phyloP scores from a whole-genome alignment of 495 filamentous ascomycete genomes.

The Penicillium simplicissimum region DNA sequence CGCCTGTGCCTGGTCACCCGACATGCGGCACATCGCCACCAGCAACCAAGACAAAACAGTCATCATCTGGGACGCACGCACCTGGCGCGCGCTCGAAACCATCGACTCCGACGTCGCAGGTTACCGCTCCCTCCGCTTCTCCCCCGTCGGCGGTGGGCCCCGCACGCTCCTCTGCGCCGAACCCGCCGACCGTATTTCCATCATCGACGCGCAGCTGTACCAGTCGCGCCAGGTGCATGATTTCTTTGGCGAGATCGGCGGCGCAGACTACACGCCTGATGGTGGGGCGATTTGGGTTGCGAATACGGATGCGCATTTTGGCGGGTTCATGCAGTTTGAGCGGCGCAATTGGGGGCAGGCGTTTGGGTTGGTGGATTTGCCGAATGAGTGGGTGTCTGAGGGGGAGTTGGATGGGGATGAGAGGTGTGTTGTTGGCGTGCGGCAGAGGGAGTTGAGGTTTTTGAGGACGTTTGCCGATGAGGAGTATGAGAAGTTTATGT shows the following conservation, averaged over 20 bases:
- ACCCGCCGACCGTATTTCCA: constrained; percentile 76
- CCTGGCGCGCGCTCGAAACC: constrained; percentile 62
- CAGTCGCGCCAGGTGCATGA: constrained; percentile 71
- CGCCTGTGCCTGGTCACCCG: constrained; percentile 87
- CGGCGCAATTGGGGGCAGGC: constrained; percentile 49
- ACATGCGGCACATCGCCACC: constrained; percentile 86
- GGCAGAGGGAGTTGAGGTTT: constrained; percentile 38
- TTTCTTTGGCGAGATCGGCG: constrained; percentile 84
- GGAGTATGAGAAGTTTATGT: constrained; percentile 40
- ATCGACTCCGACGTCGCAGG: constrained; percentile 77
- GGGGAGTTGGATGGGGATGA: constrained; percentile 37
- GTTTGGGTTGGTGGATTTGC: constrained; percentile 33
- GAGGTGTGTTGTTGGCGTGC: constrained; percentile 34
- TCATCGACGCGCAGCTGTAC: constrained; percentile 74
- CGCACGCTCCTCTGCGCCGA: constrained; percentile 78
- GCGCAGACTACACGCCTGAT: constrained; percentile 70
- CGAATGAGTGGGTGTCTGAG: constrained; percentile 43
- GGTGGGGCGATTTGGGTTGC: constrained; percentile 72
- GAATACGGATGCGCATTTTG: constrained; percentile 72
- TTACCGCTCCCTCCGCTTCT: constrained; percentile 77
- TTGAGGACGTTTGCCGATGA: constrained; percentile 36
- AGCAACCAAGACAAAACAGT: constrained; percentile 86
- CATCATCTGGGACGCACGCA: constrained; percentile 84
- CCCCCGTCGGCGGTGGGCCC: constrained; percentile 72
- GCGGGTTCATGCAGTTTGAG: constrained; percentile 79